A percentile compares a stretch with the other conserved stretches of the same genome.
Evolutionary conservation across 2,329 filamentous ascomycete species (phyloP).

Genomic region (Colletotrichum sp.): DNA sequence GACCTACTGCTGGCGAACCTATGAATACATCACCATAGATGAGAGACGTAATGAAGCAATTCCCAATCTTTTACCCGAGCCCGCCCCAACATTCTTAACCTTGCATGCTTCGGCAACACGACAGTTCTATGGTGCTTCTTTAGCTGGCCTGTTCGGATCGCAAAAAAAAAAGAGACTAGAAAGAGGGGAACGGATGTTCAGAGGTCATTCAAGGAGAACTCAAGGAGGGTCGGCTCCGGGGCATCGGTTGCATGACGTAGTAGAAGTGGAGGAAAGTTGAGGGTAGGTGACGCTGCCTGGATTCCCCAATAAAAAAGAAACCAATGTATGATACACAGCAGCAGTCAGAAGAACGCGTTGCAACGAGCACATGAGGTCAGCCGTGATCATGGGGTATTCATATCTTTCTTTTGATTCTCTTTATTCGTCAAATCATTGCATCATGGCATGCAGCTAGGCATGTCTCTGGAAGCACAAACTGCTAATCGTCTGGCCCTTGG

Average conservation of each 20-base stretch:
- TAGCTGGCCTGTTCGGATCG: background rate
- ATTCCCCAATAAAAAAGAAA: background rate
- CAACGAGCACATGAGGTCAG: background rate
- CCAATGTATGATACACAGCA: conserved; percentile 20
- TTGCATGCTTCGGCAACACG: conserved; percentile 13
- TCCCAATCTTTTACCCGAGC: conserved; percentile 45
- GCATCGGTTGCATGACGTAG: background rate
- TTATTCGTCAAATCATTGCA: conserved; percentile 2
- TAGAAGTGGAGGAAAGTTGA: background rate
- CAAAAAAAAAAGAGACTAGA: background rate
- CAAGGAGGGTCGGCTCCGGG: background rate
- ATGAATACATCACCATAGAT: conserved; percentile 72
- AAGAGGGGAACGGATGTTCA: background rate
- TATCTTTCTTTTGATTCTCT: background rate
- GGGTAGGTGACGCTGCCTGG: conserved; percentile 1
- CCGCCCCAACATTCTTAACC: background rate
- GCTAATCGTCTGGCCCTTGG: conserved; percentile 86
- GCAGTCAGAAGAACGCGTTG: background rate
- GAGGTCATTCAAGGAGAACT: background rate
- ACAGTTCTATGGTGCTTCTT: conserved; percentile 1
- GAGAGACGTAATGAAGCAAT: conserved; percentile 56
- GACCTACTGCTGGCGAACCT: conserved; percentile 56
- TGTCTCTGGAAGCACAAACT: conserved; percentile 77
- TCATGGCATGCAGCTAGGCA: background rate
- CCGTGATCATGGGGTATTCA: background rate